These are phyloP conservation scores for Lichenothelia convexa DNA, from an alignment of 495 filamentous ascomycete genomes.

Conservation along the genomic window DNA sequence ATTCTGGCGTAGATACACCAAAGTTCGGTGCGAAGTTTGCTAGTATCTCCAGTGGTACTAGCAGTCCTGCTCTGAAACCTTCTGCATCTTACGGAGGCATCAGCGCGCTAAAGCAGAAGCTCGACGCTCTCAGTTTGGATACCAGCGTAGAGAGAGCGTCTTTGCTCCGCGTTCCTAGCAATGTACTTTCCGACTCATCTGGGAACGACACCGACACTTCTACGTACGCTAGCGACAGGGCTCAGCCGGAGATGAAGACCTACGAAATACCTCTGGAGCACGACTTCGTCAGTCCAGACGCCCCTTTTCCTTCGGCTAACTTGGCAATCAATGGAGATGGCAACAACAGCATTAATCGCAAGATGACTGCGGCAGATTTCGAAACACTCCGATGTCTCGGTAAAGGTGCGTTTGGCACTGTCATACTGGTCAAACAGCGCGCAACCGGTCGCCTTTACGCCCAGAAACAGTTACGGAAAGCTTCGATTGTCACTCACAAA, in stretches of 20 bases:
- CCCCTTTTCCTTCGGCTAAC: conserved; percentile 20
- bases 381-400: conserved; percentile 85
- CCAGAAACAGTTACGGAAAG: conserved; percentile 97
- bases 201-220: conserved; percentile 38
- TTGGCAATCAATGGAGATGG: conserved; percentile 27
- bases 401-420: conserved; percentile 89
- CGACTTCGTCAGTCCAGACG: conserved; percentile 68
- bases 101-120: conserved; percentile 56
- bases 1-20: conserved; percentile 34
- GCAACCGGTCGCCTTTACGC: conserved; percentile 79
- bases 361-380: conserved; percentile 87
- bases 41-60: conserved; percentile 19
- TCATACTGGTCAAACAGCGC: conserved; percentile 75
- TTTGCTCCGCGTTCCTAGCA: conserved; percentile 3
- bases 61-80: conserved; percentile 41
- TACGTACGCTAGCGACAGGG: conserved; percentile 33
- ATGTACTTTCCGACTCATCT: conserved; percentile 18
- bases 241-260: conserved; percentile 39
- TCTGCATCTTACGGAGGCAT: conserved; percentile 45
- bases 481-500: conserved; percentile 80
- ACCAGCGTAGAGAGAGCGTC: neutral
- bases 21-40: conserved; percentile 14
- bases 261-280: conserved; percentile 80
- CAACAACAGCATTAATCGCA: conserved; percentile 28
- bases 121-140: conserved; percentile 44